phyloP scores from a whole-genome alignment of 805 yeast species.

The Starmerella tilneyi region DNA sequence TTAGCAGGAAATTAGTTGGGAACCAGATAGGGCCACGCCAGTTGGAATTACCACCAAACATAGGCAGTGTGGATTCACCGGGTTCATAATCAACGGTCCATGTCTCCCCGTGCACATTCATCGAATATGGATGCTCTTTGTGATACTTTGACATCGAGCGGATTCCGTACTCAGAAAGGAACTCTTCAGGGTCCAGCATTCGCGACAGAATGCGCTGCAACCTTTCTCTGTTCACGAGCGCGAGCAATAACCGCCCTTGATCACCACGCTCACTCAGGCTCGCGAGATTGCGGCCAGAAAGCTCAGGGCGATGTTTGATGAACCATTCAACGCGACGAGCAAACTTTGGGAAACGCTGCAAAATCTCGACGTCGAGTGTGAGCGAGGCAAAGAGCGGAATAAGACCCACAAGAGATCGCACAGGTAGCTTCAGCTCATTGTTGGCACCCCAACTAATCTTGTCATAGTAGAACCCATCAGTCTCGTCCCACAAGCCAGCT shows the following conservation, averaged over 20 bases:
- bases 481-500: constrained; percentile 73
- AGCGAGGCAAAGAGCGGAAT: constrained; percentile 84
- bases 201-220: constrained; percentile 61
- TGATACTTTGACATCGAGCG: constrained; percentile 82
- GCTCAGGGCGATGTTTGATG: constrained; percentile 52
- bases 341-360: constrained; percentile 70
- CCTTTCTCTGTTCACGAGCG: constrained; percentile 73
- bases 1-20: constrained; percentile 76
- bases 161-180: constrained; percentile 73
- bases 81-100: constrained; percentile 36
- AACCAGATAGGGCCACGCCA: constrained; percentile 99
- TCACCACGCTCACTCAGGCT: constrained; percentile 67
- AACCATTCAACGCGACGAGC: constrained; percentile 79
- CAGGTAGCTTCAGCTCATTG: constrained; percentile 57
- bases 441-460: constrained; percentile 75
- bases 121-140: constrained; percentile 69
- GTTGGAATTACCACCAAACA: constrained; percentile 93
- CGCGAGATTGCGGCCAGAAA: constrained; percentile 76
- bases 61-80: constrained; percentile 62
- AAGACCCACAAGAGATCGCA: constrained; percentile 80
- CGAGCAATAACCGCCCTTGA: constrained; percentile 68
- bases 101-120: constrained; percentile 68
- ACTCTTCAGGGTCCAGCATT: constrained; percentile 79
- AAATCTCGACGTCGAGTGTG: constrained; percentile 74
- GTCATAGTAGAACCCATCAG: constrained; percentile 80